phyloP scores from a whole-genome alignment of 352 stramenopile genomes.

The Globisporangium acanthophoron region DNA sequence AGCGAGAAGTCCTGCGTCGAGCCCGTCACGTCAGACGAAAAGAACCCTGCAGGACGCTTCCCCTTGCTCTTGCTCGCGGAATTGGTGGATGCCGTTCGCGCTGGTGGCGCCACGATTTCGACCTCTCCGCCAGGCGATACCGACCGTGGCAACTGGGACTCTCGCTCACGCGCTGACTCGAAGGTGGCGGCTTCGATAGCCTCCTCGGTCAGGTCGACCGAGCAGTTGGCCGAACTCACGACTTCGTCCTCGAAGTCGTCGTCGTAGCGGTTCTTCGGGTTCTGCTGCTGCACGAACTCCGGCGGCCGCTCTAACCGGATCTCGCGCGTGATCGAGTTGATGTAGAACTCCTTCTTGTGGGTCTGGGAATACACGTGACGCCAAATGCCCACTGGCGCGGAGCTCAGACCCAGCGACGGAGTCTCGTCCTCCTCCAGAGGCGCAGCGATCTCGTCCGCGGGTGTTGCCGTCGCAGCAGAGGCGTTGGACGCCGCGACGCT shows the following conservation, averaged over 20 bases:
- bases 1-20: conserved; percentile 32
- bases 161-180: not conserved
- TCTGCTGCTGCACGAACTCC: conserved; percentile 44
- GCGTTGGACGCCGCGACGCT: conserved; percentile 13
- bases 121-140: conserved; percentile 8
- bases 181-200: conserved; percentile 6
- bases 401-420: conserved; percentile 8
- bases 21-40: conserved; percentile 30
- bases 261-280: conserved; percentile 47
- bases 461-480: conserved; percentile 1
- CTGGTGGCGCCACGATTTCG: conserved; percentile 14
- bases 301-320: conserved; percentile 59
- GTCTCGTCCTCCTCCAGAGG: not conserved
- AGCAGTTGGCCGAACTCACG: conserved; percentile 13
- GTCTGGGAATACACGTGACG: conserved; percentile 62
- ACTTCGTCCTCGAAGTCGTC: conserved; percentile 24
- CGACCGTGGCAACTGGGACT: not conserved
- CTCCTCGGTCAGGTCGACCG: conserved; percentile 9
- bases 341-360: conserved; percentile 66
- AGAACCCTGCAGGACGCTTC: conserved; percentile 27
- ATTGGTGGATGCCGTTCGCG: conserved; percentile 7
- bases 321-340: conserved; percentile 69
- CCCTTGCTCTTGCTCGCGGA: conserved; percentile 25
- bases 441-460: conserved; percentile 7
- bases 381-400: conserved; percentile 40